Conservation (phyloP, 2,329 filamentous ascomycete species). For the Emmonsia crescens region DNA sequence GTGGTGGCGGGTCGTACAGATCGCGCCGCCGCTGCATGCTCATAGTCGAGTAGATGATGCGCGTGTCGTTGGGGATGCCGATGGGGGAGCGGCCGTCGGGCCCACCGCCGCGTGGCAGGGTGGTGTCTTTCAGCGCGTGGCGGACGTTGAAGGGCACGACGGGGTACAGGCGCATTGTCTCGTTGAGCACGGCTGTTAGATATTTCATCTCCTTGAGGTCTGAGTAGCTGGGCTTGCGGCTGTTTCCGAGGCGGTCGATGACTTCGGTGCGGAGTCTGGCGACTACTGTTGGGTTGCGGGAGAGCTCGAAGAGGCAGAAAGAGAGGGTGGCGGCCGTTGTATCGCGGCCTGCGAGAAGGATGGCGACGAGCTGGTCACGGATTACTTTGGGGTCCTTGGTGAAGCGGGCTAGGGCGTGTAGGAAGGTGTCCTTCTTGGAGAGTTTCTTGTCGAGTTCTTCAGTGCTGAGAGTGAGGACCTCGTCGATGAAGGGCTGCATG, state of each 20-base stretch:
- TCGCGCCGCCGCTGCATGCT: conserved; percentile 42
- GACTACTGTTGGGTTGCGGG: conserved; percentile 56
- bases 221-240: conserved; percentile 52
- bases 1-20: conserved; percentile 34
- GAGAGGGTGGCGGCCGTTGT: conserved; percentile 74
- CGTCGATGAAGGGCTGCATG: conserved; percentile 66
- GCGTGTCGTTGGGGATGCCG: conserved; percentile 38
- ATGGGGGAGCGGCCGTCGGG: conserved; percentile 36
- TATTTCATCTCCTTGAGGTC: conserved; percentile 85
- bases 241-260: conserved; percentile 51
- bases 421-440: conserved; percentile 68
- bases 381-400: conserved; percentile 56
- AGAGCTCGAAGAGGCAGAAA: conserved; percentile 74
- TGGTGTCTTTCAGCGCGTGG: conserved; percentile 60
- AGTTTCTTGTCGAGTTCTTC: conserved; percentile 61
- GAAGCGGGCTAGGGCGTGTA: conserved; percentile 72
- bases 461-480: conserved; percentile 55
- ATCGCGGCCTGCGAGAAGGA: conserved; percentile 71
- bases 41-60: conserved; percentile 41
- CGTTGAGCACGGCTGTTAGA: conserved; percentile 58
- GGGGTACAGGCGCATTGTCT: conserved; percentile 68
- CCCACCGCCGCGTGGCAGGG: conserved; percentile 55
- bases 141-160: conserved; percentile 71
- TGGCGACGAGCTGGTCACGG: conserved; percentile 71
- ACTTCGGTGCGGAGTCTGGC: conserved; percentile 65